These are phyloP conservation scores for Colletotrichum tamarilloi DNA, from an alignment of 2,329 filamentous ascomycete species.

Conservation along the genomic window DNA sequence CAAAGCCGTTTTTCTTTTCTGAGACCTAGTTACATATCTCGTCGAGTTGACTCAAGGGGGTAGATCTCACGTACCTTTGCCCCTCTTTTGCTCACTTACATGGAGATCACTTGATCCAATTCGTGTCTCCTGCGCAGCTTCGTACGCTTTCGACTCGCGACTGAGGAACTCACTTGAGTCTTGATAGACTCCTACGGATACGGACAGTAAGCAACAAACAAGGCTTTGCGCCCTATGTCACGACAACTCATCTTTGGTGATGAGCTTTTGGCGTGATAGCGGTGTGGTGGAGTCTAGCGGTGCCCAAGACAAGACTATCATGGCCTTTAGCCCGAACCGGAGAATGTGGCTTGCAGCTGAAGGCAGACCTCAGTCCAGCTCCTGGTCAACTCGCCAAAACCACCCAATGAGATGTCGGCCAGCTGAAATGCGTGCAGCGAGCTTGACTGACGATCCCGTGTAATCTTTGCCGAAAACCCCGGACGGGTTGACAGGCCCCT, in stretches of 20 bases:
- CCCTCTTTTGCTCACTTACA: background rate
- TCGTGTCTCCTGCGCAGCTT: background rate
- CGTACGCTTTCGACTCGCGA: background rate
- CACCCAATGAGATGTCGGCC: constrained; percentile 16
- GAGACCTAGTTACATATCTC: background rate
- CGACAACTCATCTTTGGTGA: constrained; percentile 12
- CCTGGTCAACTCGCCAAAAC: constrained; percentile 26
- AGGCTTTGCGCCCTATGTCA: background rate
- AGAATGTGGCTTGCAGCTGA: constrained; percentile 34
- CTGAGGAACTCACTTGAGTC: background rate
- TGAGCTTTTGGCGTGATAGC: constrained; percentile 13
- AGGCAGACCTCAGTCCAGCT: constrained; percentile 28
- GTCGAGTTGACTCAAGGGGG: background rate
- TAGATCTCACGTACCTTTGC: background rate
- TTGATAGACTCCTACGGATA: background rate
- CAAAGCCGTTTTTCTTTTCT: background rate
- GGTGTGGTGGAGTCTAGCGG: constrained; percentile 31
- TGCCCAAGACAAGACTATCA: constrained; percentile 32
- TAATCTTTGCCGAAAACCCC: background rate
- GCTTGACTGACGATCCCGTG: constrained; percentile 9
- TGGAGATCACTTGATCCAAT: background rate
- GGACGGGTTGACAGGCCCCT: background rate
- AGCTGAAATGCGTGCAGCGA: constrained; percentile 7
- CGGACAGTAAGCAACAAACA: background rate
- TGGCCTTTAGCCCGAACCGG: constrained; percentile 28